Base-by-base conservation (phyloP, 768 basidiomycete genomes). In the Leccinum boreale region DNA sequence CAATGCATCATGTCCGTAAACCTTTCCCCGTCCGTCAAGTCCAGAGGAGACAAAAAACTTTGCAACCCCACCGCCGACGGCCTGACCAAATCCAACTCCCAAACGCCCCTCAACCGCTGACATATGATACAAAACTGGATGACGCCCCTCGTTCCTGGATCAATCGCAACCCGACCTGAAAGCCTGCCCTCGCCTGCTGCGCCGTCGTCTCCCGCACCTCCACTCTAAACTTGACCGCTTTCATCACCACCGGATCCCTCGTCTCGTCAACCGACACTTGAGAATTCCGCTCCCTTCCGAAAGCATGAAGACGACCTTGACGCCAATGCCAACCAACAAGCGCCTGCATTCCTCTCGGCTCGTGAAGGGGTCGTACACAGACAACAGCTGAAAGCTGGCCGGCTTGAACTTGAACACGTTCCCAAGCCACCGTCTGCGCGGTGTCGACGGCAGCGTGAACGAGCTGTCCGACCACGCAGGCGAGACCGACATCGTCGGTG, bases 381-480 rank as follows among this genome's bases (percentile, higher is more conserved):
- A 92, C 45, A 83, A 71, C 11, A 94, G 76, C 24, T 69, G 67
- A 64, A 83, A 84, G 29, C 74, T 78, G 29, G 83, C 75, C 0
- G 90, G 85, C 66, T 88, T 92, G 76, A 92, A 87, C 69, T 84
- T 89, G 81, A 98, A 95, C 44, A 97, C 81, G 65, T 86, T 90
- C 46, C 85, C 85, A 60, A 99, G 83, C 96, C 95, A 98, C 52
- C 80, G 83, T 60, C 84, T 83, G 73, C 74, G 73, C 55, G 78
- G 77, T 28, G 81, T 73, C 46, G 78, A 73, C 3, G 79, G 74
- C n/a, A 76, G 74, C 2, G 76, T 73, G 19, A 77, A 75, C 45
- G 80, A 74, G 6, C 77, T 75, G 39, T 80, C 79, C 11, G 81
- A 82, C 58, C 81, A 76, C 21, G 77, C 75, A 4, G 79, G 68